phyloP scores from a whole-genome alignment of 805 yeast species.

The Torulaspora maleeae region DNA sequence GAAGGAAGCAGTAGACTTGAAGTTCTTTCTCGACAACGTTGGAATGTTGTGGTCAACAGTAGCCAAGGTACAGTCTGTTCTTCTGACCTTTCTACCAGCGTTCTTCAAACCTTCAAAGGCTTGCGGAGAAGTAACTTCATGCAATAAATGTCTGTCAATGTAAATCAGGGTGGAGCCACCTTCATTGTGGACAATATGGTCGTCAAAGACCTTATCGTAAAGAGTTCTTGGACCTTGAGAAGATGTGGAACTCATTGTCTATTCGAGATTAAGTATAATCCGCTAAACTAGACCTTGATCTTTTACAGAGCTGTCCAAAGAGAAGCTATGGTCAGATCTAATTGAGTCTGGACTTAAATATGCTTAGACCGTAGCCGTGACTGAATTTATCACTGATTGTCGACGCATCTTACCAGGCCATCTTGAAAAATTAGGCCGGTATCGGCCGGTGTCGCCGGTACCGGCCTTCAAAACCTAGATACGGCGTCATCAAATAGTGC shows the following conservation, averaged over 20 bases:
- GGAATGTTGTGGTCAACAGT: slow-evolving; percentile 98
- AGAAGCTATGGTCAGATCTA: background rate
- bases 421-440: slow-evolving; percentile 10
- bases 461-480: slow-evolving; percentile 3
- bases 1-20: slow-evolving; percentile 69
- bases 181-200: slow-evolving; percentile 85
- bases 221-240: slow-evolving; percentile 58
- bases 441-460: slow-evolving; percentile 10
- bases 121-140: slow-evolving; percentile 98
- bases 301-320: background rate
- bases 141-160: slow-evolving; percentile 95
- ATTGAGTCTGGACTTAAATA: background rate
- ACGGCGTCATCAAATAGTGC: background rate
- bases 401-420: background rate
- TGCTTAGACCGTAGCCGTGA: background rate
- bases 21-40: slow-evolving; percentile 76
- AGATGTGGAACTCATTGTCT: slow-evolving; percentile 31
- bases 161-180: slow-evolving; percentile 81
- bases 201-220: slow-evolving; percentile 94
- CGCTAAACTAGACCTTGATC: background rate
- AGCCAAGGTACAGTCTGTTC: slow-evolving; percentile 88
- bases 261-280: background rate
- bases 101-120: slow-evolving; percentile 93
- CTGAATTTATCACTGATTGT: slow-evolving; percentile 1
- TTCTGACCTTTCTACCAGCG: slow-evolving; percentile 85